These are phyloP conservation scores for Crataegus laevigata DNA, from an alignment of 306 rosid species.

Conservation along the genomic window DNA sequence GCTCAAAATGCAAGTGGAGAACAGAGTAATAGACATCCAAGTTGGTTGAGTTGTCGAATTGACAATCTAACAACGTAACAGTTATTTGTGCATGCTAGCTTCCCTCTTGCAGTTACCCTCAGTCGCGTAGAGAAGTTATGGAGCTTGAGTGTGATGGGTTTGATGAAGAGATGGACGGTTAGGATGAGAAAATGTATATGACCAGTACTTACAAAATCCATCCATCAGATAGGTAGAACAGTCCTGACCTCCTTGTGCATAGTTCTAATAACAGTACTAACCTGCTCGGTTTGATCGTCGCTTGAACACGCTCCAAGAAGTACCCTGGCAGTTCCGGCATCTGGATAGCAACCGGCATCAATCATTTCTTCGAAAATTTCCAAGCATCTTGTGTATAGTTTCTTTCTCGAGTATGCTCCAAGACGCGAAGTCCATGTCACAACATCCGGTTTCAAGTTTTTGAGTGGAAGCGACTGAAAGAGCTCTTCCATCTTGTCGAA, in stretches of 20 bases:
- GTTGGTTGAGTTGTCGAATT: neutral
- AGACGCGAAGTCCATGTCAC: conserved; percentile 91
- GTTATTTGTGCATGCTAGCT: neutral
- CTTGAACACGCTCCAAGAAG: conserved; percentile 74
- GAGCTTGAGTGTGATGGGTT: neutral
- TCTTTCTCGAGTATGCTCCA: conserved; percentile 87
- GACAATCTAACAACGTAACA: neutral
- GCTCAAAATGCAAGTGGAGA: neutral
- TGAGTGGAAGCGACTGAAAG: conserved; percentile 38
- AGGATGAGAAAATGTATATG: neutral
- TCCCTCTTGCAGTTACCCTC: neutral
- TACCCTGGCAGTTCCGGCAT: conserved; percentile 83
- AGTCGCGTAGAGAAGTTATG: neutral
- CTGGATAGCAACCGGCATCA: conserved; percentile 87
- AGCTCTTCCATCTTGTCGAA: conserved; percentile 66
- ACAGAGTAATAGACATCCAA: neutral
- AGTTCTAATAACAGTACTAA: conserved; percentile 65
- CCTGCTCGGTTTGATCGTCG: conserved; percentile 70
- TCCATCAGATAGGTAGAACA: conserved; percentile 38
- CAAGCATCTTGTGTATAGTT: conserved; percentile 61
- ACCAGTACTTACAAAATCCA: neutral
- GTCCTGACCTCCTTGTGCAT: conserved; percentile 65
- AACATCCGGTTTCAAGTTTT: conserved; percentile 73
- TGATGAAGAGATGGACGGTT: neutral
- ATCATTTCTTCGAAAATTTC: conserved; percentile 90